These are phyloP conservation scores for Batrachochytrium dendrobatidis DNA, from an alignment of 371 early-diverging fungal genomes.

Conservation along the genomic window DNA sequence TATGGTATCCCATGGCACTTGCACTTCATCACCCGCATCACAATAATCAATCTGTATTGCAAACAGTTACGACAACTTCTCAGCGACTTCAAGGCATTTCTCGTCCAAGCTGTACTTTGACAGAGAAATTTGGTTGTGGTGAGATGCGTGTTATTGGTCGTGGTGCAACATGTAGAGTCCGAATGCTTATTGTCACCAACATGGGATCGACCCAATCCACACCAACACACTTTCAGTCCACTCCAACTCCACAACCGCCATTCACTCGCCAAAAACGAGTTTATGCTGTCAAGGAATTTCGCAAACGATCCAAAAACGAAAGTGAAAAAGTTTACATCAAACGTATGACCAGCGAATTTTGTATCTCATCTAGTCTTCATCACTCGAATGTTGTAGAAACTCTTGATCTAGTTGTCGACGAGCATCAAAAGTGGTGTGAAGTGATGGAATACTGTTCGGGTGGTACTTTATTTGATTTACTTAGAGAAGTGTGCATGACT, in stretches of 20 bases:
- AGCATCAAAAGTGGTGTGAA: conserved; percentile 17
- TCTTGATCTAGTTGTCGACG: conserved; percentile 52
- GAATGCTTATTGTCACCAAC: not conserved
- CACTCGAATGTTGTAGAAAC: conserved; percentile 85
- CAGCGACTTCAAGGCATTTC: not conserved
- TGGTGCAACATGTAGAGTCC: not conserved
- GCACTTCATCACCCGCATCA: no score
- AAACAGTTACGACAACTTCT: no score
- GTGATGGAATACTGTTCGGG: conserved; percentile 32
- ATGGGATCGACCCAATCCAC: no score
- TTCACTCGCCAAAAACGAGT: not conserved
- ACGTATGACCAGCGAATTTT: conserved; percentile 74
- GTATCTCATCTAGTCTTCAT: conserved; percentile 62
- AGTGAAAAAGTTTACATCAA: conserved; percentile 61
- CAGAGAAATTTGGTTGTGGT: not conserved
- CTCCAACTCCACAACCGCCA: not conserved
- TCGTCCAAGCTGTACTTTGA: not conserved
- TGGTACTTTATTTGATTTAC: conserved; percentile 24
- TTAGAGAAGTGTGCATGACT: conserved; percentile 8
- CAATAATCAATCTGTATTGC: no score
- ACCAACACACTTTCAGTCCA: no score
- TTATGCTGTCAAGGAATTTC: conserved; percentile 49
- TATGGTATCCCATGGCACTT: not conserved
- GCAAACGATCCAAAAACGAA: conserved; percentile 52
- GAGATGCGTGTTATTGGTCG: not conserved